Evolutionary conservation across 2,329 filamentous ascomycete species (phyloP).

Genomic region (Aspergillus quadrilineatus): DNA sequence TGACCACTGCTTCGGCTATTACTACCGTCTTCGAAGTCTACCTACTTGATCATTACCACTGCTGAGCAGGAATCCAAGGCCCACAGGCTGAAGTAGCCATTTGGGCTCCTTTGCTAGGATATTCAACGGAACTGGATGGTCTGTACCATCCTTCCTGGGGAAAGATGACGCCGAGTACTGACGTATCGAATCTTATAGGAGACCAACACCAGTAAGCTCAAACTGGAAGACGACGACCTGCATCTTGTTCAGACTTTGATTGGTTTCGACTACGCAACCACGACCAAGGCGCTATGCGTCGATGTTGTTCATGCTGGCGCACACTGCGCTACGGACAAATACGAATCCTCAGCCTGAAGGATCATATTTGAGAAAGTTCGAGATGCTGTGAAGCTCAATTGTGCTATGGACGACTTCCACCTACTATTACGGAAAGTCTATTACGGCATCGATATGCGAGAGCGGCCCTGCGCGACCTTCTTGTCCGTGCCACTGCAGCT

Average conservation of each 20-base stretch:
- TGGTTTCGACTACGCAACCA: background rate
- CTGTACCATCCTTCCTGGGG: background rate
- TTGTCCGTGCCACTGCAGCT: background rate
- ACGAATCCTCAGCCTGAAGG: conserved; percentile 2
- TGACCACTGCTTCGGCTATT: conserved; percentile 1
- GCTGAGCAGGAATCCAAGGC: background rate
- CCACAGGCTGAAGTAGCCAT: conserved; percentile 3
- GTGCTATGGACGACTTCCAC: conserved; percentile 1
- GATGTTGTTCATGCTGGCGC: conserved; percentile 6
- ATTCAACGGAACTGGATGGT: conserved; percentile 5
- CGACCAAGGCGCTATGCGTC: background rate
- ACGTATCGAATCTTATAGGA: background rate
- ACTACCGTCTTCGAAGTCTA: conserved; percentile 1
- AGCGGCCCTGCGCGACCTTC: background rate
- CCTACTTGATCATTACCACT: conserved; percentile 5
- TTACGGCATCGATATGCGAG: background rate
- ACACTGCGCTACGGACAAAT: conserved; percentile 3
- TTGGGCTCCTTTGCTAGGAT: conserved; percentile 3
- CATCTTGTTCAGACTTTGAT: background rate
- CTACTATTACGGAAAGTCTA: background rate
- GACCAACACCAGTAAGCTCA: background rate
- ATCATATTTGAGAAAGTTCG: background rate
- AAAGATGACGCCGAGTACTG: background rate
- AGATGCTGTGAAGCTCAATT: background rate
- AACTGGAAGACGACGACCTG: background rate